Evolutionary conservation across 2,329 filamentous ascomycete species (phyloP).

Genomic region (Fusarium devonianum): DNA sequence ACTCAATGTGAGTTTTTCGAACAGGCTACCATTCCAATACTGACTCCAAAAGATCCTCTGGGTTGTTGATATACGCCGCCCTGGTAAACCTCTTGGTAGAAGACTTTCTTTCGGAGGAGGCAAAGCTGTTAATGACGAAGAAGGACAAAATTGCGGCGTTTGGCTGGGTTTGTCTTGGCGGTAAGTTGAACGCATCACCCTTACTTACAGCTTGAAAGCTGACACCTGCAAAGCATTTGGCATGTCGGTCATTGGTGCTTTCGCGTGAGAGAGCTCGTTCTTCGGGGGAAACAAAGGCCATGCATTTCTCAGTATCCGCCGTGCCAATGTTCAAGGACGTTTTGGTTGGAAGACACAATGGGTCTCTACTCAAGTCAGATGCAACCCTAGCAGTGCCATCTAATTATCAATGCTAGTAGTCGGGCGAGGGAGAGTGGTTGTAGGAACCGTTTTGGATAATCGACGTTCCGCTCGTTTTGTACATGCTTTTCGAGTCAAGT

Average conservation of each 20-base stretch:
- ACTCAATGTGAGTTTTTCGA: conserved; percentile 61
- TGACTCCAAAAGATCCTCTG: conserved; percentile 57
- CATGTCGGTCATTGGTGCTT: conserved; percentile 31
- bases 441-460: too few relatives aligned
- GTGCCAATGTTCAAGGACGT: too few relatives aligned
- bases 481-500: too few relatives aligned
- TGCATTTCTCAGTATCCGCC: too few relatives aligned
- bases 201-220: background rate
- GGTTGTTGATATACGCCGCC: conserved; percentile 67
- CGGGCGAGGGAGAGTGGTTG: too few relatives aligned
- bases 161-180: conserved; percentile 58
- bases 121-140: conserved; percentile 56
- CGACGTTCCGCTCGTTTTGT: too few relatives aligned
- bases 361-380: too few relatives aligned
- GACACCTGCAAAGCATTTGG: conserved; percentile 22
- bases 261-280: conserved; percentile 9
- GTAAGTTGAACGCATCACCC: conserved; percentile 43
- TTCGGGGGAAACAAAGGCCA: too few relatives aligned
- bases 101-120: conserved; percentile 69
- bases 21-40: fast-evolving
- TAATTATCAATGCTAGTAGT: too few relatives aligned
- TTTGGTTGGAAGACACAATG: too few relatives aligned
- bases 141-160: conserved; percentile 63
- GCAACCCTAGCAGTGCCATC: too few relatives aligned
- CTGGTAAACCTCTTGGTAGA: conserved; percentile 70